Evolutionary conservation across 2,329 filamentous ascomycete species (phyloP), one percentile per base, ranked within the genome.

Genomic region (Nemania sp.): DNA sequence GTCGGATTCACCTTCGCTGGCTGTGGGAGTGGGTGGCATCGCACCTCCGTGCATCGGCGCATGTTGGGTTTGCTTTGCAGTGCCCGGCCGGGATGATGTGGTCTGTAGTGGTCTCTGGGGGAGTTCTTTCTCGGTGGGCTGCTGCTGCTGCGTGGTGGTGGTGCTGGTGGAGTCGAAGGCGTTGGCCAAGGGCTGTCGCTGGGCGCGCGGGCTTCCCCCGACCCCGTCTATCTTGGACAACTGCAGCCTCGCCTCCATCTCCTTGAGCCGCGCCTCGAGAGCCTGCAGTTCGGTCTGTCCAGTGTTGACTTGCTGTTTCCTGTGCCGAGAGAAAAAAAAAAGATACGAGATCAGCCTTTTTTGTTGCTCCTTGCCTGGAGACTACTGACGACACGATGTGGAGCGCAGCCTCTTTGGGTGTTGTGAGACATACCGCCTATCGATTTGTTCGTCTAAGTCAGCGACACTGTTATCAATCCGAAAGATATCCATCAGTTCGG

Each of bases 401-500:
- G 41, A 62, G 52, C 52, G 27, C n/a, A 27, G 58, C 58, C 51
- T 32, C 20, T 59, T 45, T 3, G 20, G 27, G 27, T 18, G 53
- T 15, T 47, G 64, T 69, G 67, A 56, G 68, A 82, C 90, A 77
- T 84, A 98, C 94, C 94, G 95, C 80, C 93, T 88, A 78, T 93
- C 88, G 68, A 97, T 89, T 73, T 92, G 88, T 78, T 91, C 86
- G 76, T 92, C 89, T 41, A 97, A 86, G 70, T 91, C 87, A 76
- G 91, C 88, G 66, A 96, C 78, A 73, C 90, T 91, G 80, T 90
- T 91, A 74, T 96, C 93, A 77, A 98, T 90, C 77, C 92, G 91
- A 84, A 98, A 98, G 74, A 97, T 91, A 78, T 93, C 91, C 84
- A 95, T 92, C 69, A 98, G 86, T 79, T 95, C 93, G 52, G 89